Conservation (phyloP, 495 filamentous ascomycete species). For the Amphirosellinia nigrospora region DNA sequence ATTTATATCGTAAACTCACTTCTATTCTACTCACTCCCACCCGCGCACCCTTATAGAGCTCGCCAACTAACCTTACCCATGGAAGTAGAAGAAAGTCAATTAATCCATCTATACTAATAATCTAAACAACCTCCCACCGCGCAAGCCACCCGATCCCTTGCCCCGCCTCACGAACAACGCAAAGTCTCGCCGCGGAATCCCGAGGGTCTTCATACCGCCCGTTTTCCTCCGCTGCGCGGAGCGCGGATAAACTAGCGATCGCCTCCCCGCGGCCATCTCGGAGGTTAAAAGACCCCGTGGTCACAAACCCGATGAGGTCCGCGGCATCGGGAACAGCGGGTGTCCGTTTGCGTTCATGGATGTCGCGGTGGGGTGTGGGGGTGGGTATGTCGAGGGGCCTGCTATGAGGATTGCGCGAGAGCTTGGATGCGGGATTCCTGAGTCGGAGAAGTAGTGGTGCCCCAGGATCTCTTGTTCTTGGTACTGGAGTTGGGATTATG, state of each 20-base stretch:
- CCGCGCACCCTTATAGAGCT: no score
- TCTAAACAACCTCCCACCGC: constrained; percentile 71
- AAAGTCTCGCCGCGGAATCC: constrained; percentile 57
- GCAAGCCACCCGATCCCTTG: constrained; percentile 77
- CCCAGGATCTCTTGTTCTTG: constrained; percentile 29
- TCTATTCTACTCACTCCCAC: no score
- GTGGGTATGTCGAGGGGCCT: constrained; percentile 33
- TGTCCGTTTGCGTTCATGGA: constrained; percentile 55
- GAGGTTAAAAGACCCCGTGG: constrained; percentile 82
- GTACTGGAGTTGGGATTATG: constrained; percentile 6
- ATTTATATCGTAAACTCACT: no score
- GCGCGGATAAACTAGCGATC: constrained; percentile 72
- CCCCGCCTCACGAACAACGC: constrained; percentile 82
- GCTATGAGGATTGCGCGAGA: constrained; percentile 59
- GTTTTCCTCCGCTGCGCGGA: constrained; percentile 56
- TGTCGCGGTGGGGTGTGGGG: constrained; percentile 27
- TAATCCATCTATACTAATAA: no score
- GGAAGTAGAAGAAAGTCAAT: background rate
- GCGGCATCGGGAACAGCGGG: constrained; percentile 69
- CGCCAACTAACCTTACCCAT: no score
- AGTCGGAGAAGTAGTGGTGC: constrained; percentile 29
- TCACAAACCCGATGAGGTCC: constrained; percentile 91
- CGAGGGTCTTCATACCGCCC: constrained; percentile 41
- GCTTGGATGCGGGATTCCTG: constrained; percentile 53
- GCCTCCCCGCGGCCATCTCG: constrained; percentile 77